Evolutionary conservation across 2,329 filamentous ascomycete species (phyloP), one percentile per base, ranked within the genome.

Genomic region (Fusarium sp.): DNA sequence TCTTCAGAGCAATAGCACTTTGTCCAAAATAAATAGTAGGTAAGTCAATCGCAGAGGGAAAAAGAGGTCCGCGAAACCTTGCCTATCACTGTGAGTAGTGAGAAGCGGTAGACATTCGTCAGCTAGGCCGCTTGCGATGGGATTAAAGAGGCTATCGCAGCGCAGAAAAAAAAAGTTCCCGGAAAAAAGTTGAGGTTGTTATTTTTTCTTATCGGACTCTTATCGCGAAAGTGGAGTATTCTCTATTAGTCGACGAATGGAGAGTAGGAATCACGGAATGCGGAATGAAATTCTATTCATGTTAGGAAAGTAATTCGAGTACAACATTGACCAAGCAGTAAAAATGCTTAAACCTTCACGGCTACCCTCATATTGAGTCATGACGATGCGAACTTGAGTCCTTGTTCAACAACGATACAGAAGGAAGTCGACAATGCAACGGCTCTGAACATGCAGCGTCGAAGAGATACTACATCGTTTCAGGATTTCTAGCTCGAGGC

Each of bases 131-230:
- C 68, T 72, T 70, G 66, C 48, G 52, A 54, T 62, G 56, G 64
- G 66, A 63, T 68, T 67, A 63, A 66, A 70, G 75, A 78, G 66
- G 73, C 72, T 74, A 75, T 75, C 70, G 46, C 65, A 70, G 59
- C 57, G 60, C 51, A 55, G 56, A 63, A 68, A 71, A 72, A 74
- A 74, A 76, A 72, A 48, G 43, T 60, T 60, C 22, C 60, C 45
- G n/a, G 39, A 77, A 77, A 78, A 76, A 73, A 63, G 58, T 56
- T 59, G 70, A 74, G 28, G 28, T 32, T 19, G 33, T 46, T 55
- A 63, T 19, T 19, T 24, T 24, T 30, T 52, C 60, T 59, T 64
- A 64, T 64, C 35, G 17, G 35, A n/a, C 15, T 37, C 55, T 54
- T 57, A 54, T 53, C 54, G 30, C 41, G 13, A 22, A 59, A 52